Conservation (phyloP, 2,329 filamentous ascomycete genomes). For the Dactylellina leptospora region DNA sequence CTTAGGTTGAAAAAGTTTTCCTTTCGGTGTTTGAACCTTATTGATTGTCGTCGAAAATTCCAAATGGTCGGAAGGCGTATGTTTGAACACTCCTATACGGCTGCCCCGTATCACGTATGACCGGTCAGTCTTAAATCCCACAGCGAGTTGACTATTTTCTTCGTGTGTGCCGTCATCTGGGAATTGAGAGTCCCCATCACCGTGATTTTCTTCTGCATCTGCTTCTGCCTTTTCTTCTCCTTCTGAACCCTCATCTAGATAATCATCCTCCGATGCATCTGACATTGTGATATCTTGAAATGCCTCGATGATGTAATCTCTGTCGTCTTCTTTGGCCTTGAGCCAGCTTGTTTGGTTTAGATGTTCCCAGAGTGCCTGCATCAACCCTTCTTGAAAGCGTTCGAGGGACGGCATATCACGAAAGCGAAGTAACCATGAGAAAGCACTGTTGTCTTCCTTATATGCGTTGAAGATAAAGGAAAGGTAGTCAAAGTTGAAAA, state of each 20-base stretch:
- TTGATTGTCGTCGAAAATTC: constrained; percentile 98
- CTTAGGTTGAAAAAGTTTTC: constrained; percentile 88
- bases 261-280: constrained; percentile 69
- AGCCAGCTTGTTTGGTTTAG: constrained; percentile 92
- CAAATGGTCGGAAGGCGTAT: constrained; percentile 88
- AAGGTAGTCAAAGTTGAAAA: constrained; percentile 99
- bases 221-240: constrained; percentile 64
- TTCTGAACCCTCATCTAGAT: constrained; percentile 63
- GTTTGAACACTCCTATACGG: constrained; percentile 99
- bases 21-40: constrained; percentile 87
- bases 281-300: constrained; percentile 96
- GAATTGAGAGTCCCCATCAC: constrained; percentile 69
- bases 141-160: constrained; percentile 85
- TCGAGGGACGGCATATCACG: constrained; percentile 82
- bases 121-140: constrained; percentile 95
- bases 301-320: constrained; percentile 92
- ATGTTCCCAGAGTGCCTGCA: constrained; percentile 97
- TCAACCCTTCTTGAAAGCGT: constrained; percentile 88
- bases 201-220: constrained; percentile 67
- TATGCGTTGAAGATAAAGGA: constrained; percentile 99
- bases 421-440: constrained; percentile 95
- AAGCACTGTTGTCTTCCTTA: constrained; percentile 80
- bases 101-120: constrained; percentile 97
- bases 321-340: constrained; percentile 89
- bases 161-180: constrained; percentile 77